Evolutionary conservation across 139 green algal genomes (phyloP).

Genomic region (Micractinium conductrix): DNA sequence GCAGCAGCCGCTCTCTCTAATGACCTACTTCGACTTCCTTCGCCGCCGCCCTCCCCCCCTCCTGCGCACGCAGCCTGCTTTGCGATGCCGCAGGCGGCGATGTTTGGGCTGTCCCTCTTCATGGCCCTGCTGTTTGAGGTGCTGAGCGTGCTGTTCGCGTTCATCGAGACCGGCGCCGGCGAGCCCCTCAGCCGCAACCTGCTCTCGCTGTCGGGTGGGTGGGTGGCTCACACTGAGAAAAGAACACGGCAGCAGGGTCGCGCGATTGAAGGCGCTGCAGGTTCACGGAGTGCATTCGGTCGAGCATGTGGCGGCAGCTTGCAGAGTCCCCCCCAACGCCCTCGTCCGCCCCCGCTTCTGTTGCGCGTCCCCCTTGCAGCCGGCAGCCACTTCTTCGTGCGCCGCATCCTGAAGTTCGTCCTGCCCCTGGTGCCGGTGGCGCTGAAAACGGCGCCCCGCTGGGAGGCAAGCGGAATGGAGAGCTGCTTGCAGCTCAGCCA

Average conservation of each 20-base stretch:
- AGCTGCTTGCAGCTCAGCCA: neutral
- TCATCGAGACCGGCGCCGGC: slow-evolving; percentile 3
- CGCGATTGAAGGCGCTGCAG: too few relatives aligned
- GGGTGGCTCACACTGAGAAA: neutral
- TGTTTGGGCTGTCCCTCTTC: neutral
- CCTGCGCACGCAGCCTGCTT: slow-evolving; percentile 8
- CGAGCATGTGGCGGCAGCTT: too few relatives aligned
- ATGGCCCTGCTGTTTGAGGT: neutral
- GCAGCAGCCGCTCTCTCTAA: too few relatives aligned
- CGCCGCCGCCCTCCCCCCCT: neutral
- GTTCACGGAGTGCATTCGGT: too few relatives aligned
- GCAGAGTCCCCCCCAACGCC: too few relatives aligned
- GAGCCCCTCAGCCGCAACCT: neutral
- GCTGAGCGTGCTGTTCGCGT: neutral
- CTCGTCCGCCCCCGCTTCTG: too few relatives aligned
- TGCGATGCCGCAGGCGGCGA: neutral
- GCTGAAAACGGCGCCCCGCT: neutral
- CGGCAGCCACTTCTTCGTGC: slow-evolving; percentile 4
- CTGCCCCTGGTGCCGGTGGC: slow-evolving; percentile 26
- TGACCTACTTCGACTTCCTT: neutral
- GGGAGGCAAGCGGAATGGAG: neutral
- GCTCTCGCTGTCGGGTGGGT: slow-evolving; percentile 3
- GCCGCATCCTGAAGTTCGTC: slow-evolving; percentile 3
- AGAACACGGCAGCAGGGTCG: too few relatives aligned
- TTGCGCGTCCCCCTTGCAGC: too few relatives aligned